Evolutionary conservation across 2,329 filamentous ascomycete genomes (phyloP), one percentile per base, ranked within the genome.

Genomic region (Aschersonia sp.): DNA sequence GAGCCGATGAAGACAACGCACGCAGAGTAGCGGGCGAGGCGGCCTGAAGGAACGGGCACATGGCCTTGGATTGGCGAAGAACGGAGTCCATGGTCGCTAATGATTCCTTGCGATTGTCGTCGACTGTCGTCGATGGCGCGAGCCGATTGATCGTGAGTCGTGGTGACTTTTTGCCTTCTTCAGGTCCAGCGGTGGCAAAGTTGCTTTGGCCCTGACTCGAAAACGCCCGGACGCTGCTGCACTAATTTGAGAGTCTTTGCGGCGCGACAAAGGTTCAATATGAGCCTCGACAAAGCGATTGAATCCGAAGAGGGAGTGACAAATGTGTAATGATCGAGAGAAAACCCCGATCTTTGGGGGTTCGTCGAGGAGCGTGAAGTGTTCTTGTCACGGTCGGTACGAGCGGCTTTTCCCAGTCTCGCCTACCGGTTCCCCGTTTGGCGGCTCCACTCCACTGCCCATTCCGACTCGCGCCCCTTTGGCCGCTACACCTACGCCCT

Each of bases 21-120:
- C 92, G 89, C 54, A 98, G 80, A 49, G 88, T 89, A 57, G 88
- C 84, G 56, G 90, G 87, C 39, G 89, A 90, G 37, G 92, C 90
- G 70, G 89, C 87, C 75, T 89, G 90, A 67, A 98, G 75, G 71
- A 98, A 98, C 48, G 92, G 92, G 71, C 92, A 98, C 82, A 98
- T 85, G 63, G 85, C 81, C 76, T 89, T 88, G 65, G 89, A 96
- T 69, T 97, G 89, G 67, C 87, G 87, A 60, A 97, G 81, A 58
- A 96, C 81, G 60, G 86, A 78, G 75, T 98, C 92, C 92, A 98
- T 98, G 60, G 52, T 63, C 8, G 42, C 42, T 6, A 44, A 14
- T 14, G 41, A 22, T 22, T 4, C n/a, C 4, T 39, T 39, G 9
- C 37, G 37, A 10, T 22, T 22, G 22, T 22, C 22, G 22, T 22